Evolutionary conservation across 257 asterid species (phyloP), one percentile per base, ranked within the genome.

Genomic region (Cinchona pubescens): DNA sequence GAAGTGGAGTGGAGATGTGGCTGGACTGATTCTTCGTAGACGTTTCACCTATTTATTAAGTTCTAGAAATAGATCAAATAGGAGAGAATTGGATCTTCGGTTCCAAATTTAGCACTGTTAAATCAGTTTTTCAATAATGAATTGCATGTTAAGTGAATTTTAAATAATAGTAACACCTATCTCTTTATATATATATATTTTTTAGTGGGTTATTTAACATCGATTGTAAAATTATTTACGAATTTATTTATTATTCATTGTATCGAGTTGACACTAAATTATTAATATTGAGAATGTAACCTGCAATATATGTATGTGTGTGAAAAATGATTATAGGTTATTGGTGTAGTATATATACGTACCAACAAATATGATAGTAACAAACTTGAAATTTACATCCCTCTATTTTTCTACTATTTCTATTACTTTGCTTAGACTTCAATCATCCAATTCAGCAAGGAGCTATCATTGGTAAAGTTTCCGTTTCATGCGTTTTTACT

Each of bases 291-390:
- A n/a, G n/a, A n/a, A n/a, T n/a, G n/a, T n/a, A n/a, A n/a, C n/a
- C n/a, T n/a, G n/a, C n/a, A n/a, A 60, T 51, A 46, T 14, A 13
- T 56, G 53, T 62, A 8, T 34, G 51, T 6, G 68, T 38, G 49
- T 55, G 40, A 60, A n/a, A 72, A 27, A 21, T 32, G 35, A 69
- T 30, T 79, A 71, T 53, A 46, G 34, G 14, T 64, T 3, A 60
- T 27, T 25, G 27, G 49, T 67, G 65, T 43, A 63, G 12, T 32
- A 76, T 68, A 48, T 27, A 51, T 86, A 85, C 85, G 51, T 82
- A 86, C 87, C 94, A 90, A 85, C 94, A 80, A 83, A 82, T 80
- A 62, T 89, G 90, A 88, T 83, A 83, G 85, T 85, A 84, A 87
- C 96, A 59, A 77, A 71, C 15, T 9, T 1, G 75, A 56, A 16